A percentile compares a stretch with the other conserved stretches of the same genome.
Evolutionary conservation across 73 alveolate species (phyloP).

Genomic region (Urostyla sp.): DNA sequence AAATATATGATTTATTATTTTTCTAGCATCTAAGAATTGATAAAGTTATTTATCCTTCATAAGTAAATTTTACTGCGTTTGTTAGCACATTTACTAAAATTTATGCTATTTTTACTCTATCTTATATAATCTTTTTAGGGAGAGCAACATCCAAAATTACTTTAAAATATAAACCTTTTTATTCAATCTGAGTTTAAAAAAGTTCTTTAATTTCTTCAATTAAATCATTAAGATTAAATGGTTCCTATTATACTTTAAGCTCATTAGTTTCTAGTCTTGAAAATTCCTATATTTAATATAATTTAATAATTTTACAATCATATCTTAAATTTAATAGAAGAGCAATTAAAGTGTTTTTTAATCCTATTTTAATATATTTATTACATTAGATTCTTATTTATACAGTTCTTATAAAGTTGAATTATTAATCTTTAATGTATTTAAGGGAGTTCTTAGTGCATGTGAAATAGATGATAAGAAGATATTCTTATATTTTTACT

Average conservation of each 20-base stretch:
- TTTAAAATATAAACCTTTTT: background rate
- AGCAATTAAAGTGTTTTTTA: conserved; percentile 10
- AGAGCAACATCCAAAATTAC: background rate
- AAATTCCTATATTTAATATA: too few relatives aligned
- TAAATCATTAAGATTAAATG: background rate
- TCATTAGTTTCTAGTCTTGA: conserved; percentile 43
- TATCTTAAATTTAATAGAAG: conserved; percentile 16
- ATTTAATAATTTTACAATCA: conserved; percentile 3
- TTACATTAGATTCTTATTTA: background rate
- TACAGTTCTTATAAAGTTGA: background rate
- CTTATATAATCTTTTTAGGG: conserved; percentile 18
- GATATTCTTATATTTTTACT: conserved; percentile 38
- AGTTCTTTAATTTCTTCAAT: background rate
- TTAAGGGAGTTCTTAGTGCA: conserved; percentile 40
- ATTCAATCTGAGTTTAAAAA: background rate
- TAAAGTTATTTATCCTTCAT: conserved; percentile 27
- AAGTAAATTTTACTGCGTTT: conserved; percentile 56
- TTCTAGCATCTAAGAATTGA: background rate
- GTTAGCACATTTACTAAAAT: conserved; percentile 41
- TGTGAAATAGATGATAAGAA: conserved; percentile 12
- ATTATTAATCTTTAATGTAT: conserved; percentile 25
- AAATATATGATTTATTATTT: background rate
- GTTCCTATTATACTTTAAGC: background rate
- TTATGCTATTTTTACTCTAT: conserved; percentile 9
- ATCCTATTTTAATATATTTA: conserved; percentile 7